These are phyloP conservation scores for Malus hybrid DNA, from an alignment of 331 rosid genomes.

Conservation along the genomic window DNA sequence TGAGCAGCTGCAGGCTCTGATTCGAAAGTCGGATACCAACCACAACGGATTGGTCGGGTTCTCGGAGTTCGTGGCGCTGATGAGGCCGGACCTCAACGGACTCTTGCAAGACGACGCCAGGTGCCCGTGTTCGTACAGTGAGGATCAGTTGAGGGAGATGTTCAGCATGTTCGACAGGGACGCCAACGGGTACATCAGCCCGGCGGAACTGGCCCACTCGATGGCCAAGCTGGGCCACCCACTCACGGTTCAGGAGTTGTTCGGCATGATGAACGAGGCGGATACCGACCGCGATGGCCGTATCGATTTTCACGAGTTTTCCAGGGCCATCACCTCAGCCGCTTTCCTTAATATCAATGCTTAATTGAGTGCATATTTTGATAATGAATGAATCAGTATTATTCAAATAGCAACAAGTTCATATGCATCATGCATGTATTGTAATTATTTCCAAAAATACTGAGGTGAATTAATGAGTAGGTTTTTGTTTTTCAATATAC, in stretches of 20 bases:
- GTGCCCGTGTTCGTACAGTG: slow-evolving; percentile 44
- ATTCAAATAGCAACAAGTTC: too few relatives aligned
- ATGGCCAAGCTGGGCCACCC: slow-evolving; percentile 82
- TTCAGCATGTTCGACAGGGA: slow-evolving; percentile 67
- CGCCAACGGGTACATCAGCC: slow-evolving; percentile 66
- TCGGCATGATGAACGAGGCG: slow-evolving; percentile 79
- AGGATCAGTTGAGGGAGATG: slow-evolving; percentile 46
- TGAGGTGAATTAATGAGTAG: neutral
- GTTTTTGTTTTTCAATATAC: neutral
- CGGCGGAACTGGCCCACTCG: slow-evolving; percentile 81
- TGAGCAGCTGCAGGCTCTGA: slow-evolving; percentile 48
- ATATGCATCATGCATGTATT: too few relatives aligned
- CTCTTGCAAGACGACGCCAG: slow-evolving; percentile 6
- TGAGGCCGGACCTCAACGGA: slow-evolving; percentile 57
- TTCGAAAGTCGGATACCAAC: slow-evolving; percentile 56
- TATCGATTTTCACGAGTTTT: slow-evolving; percentile 58
- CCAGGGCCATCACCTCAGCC: slow-evolving; percentile 59
- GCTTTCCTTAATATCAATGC: slow-evolving; percentile 27
- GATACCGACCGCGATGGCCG: slow-evolving; percentile 68
- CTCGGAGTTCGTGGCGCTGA: slow-evolving; percentile 65
- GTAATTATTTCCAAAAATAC: too few relatives aligned
- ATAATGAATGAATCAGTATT: too few relatives aligned
- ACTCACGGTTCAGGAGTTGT: slow-evolving; percentile 54
- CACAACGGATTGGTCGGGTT: slow-evolving; percentile 59
- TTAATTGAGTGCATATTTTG: too few relatives aligned